Conservation (phyloP, 2,329 filamentous ascomycete genomes). For the Chaetomiaceae sp. region DNA sequence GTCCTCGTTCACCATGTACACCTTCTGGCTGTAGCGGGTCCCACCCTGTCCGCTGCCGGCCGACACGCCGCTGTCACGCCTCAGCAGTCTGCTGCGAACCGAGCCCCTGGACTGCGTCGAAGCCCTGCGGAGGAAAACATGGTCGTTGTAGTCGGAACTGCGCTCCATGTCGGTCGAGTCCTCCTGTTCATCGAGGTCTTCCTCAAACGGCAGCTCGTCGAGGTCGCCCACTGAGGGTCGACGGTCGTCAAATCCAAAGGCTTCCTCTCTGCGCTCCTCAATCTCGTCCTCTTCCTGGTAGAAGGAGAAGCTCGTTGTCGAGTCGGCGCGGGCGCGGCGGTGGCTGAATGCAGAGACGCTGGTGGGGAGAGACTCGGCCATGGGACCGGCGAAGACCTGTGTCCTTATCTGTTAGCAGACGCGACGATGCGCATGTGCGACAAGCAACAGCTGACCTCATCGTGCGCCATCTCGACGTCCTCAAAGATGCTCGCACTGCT, state of each 20-base stretch:
- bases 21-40: constrained; percentile 74
- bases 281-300: constrained; percentile 66
- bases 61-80: constrained; percentile 66
- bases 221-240: constrained; percentile 32
- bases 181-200: constrained; percentile 36
- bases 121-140: constrained; percentile 55
- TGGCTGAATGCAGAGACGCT: constrained; percentile 90
- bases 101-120: constrained; percentile 56
- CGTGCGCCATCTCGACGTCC: constrained; percentile 97
- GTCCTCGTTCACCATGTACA: constrained; percentile 91
- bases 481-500: constrained; percentile 80
- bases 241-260: constrained; percentile 26
- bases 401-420: background rate
- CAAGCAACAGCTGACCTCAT: constrained; percentile 60
- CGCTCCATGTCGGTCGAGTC: constrained; percentile 36
- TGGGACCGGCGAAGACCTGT: constrained; percentile 80
- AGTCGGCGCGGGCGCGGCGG: constrained; percentile 74
- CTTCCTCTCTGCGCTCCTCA: constrained; percentile 23
- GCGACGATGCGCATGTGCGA: background rate
- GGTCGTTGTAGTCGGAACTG: constrained; percentile 38
- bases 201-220: constrained; percentile 40
- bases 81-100: constrained; percentile 61
- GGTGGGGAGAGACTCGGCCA: constrained; percentile 93
- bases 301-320: constrained; percentile 83
- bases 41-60: constrained; percentile 59